A percentile compares a stretch with the other conserved stretches of the same genome.
Evolutionary conservation across 495 filamentous ascomycete species (phyloP).

Genomic region (Penicillium arizonense): DNA sequence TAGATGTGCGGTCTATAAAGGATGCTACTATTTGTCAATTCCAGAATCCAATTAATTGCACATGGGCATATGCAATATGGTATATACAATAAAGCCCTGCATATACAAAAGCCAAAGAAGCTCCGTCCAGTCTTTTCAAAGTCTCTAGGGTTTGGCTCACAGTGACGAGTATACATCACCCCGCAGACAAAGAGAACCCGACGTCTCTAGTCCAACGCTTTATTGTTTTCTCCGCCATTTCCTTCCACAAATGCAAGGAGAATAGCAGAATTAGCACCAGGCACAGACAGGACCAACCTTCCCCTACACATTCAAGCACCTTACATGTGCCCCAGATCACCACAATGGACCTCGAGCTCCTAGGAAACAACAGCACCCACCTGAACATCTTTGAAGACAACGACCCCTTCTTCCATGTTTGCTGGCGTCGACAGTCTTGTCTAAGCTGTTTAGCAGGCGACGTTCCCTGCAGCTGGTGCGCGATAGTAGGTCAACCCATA

Average conservation of each 20-base stretch:
- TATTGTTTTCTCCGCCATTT: too few species aligned
- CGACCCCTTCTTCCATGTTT: constrained; percentile 38
- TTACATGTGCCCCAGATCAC: constrained; percentile 7
- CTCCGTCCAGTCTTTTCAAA: neutral
- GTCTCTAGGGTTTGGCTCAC: neutral
- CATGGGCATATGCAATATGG: neutral
- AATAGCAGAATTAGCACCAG: neutral
- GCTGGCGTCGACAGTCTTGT: constrained; percentile 49
- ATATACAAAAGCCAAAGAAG: neutral
- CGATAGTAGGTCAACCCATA: constrained; percentile 40
- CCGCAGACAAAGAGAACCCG: neutral
- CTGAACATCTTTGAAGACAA: constrained; percentile 5
- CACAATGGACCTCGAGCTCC: constrained; percentile 1
- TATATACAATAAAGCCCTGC: neutral
- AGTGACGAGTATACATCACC: constrained; percentile 4
- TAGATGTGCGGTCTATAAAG: constrained; percentile 3
- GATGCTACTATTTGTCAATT: neutral
- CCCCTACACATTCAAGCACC: neutral
- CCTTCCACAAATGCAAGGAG: neutral
- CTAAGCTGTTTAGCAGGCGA: constrained; percentile 36
- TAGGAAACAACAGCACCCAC: constrained; percentile 5
- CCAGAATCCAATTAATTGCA: neutral
- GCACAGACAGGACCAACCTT: neutral
- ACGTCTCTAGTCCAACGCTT: too few species aligned
- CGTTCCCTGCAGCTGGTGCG: constrained; percentile 53